Percentiles rank a stretch among this genome's conserved stretches.
phyloP scores from a whole-genome alignment of 2,329 filamentous ascomycete genomes.

The Aspergillus awamori region DNA sequence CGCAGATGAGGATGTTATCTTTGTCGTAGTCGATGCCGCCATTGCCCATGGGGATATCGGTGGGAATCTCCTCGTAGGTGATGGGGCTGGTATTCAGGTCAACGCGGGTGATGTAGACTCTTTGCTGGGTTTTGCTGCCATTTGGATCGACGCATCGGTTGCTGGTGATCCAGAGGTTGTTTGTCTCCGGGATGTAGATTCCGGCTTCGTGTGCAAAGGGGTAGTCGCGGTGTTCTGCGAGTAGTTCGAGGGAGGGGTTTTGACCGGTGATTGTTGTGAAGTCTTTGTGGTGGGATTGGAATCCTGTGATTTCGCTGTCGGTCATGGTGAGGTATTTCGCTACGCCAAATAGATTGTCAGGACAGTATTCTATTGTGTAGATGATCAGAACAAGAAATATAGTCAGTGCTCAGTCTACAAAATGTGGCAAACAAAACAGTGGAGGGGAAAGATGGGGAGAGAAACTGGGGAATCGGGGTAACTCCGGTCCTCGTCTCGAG shows the following conservation, averaged over 20 bases:
- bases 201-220: constrained; percentile 56
- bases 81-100: constrained; percentile 3
- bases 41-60: constrained; percentile 50
- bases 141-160: constrained; percentile 29
- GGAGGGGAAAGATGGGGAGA: background rate
- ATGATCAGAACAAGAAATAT: too few relatives aligned
- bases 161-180: constrained; percentile 44
- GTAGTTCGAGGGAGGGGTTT: constrained; percentile 38
- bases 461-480: too few relatives aligned
- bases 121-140: constrained; percentile 15
- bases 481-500: constrained; percentile 1
- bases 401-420: too few relatives aligned
- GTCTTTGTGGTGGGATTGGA: constrained; percentile 21
- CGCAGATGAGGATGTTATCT: constrained; percentile 44
- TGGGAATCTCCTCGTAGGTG: constrained; percentile 29
- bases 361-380: background rate
- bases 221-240: constrained; percentile 42
- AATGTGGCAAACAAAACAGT: too few relatives aligned
- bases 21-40: constrained; percentile 53
- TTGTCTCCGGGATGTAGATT: constrained; percentile 37
- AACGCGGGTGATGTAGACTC: constrained; percentile 29
- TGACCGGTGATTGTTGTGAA: constrained; percentile 40
- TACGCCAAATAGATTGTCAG: too few relatives aligned
- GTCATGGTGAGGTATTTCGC: background rate
- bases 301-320: background rate